phyloP scores from a whole-genome alignment of 208 protist genomes.

The Trypanosoma congolense region DNA sequence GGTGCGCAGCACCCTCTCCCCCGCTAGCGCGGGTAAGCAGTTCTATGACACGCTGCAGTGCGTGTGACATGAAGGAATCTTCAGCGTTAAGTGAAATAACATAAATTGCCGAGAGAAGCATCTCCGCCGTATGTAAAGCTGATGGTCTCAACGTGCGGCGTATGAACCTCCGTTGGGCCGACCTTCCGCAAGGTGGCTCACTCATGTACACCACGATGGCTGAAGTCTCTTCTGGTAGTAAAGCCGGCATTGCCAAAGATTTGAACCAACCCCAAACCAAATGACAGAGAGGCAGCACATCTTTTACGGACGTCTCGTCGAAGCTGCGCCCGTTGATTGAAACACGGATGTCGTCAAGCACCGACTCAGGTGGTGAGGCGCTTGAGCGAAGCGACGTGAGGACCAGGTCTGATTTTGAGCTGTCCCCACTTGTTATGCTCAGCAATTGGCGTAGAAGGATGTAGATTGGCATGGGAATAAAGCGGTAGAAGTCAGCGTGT shows the following conservation, averaged over 20 bases:
- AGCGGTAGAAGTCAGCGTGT: conserved; percentile 66
- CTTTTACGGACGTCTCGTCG: conserved; percentile 41
- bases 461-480: conserved; percentile 74
- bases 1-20: too few species aligned
- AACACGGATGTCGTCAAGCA: conserved; percentile 49
- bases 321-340: conserved; percentile 79
- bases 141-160: conserved; percentile 47
- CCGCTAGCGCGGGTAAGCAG: conserved; percentile 73
- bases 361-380: conserved; percentile 38
- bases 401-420: conserved; percentile 29
- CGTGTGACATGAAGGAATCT: conserved; percentile 36
- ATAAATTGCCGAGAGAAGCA: conserved; percentile 67
- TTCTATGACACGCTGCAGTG: conserved; percentile 61
- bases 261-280: conserved; percentile 81
- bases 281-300: conserved; percentile 66
- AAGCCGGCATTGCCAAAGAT: conserved; percentile 48
- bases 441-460: conserved; percentile 67
- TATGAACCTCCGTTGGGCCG: conserved; percentile 33
- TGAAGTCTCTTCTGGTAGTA: conserved; percentile 56
- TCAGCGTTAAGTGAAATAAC: conserved; percentile 45
- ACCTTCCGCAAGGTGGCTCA: conserved; percentile 26
- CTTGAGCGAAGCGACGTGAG: conserved; percentile 58
- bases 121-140: conserved; percentile 71
- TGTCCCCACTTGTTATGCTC: conserved; percentile 44
- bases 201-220: conserved; percentile 56